Percentiles rank a stretch among this genome's conserved stretches.
Conservation (phyloP, 306 rosid genomes). For the Dryas octopetala region DNA sequence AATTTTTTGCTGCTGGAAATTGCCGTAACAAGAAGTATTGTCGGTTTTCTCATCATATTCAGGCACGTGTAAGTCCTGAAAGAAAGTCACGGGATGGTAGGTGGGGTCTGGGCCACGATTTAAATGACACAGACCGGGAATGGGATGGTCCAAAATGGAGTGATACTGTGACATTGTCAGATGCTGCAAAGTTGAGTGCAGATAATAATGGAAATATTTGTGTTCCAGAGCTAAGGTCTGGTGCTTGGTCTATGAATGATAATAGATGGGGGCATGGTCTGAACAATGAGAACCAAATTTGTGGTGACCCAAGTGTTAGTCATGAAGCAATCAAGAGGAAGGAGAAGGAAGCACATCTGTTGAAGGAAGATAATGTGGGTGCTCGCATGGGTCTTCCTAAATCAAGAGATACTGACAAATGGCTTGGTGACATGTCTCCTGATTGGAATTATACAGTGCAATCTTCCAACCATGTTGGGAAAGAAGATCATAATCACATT, state of each 20-base stretch:
- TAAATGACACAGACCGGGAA: conserved; percentile 43
- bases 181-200: conserved; percentile 48
- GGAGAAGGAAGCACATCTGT: conserved; percentile 51
- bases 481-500: conserved; percentile 47
- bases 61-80: conserved; percentile 60
- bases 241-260: conserved; percentile 48
- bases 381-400: conserved; percentile 38
- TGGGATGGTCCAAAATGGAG: conserved; percentile 56
- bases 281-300: conserved; percentile 46
- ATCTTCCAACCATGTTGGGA: conserved; percentile 47
- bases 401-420: conserved; percentile 53
- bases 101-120: conserved; percentile 45
- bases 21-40: conserved; percentile 90
- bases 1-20: conserved; percentile 77
- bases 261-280: conserved; percentile 41
- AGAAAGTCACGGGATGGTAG: conserved; percentile 64
- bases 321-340: conserved; percentile 39
- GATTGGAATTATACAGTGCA: conserved; percentile 54
- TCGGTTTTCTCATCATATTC: conserved; percentile 83
- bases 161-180: conserved; percentile 38
- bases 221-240: conserved; percentile 42
- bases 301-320: conserved; percentile 33
- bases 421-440: conserved; percentile 64
- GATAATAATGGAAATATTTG: conserved; percentile 43
- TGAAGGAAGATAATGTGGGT: conserved; percentile 51